phyloP scores from a whole-genome alignment of 345 rosid species.

The Melaleuca alternifolia region DNA sequence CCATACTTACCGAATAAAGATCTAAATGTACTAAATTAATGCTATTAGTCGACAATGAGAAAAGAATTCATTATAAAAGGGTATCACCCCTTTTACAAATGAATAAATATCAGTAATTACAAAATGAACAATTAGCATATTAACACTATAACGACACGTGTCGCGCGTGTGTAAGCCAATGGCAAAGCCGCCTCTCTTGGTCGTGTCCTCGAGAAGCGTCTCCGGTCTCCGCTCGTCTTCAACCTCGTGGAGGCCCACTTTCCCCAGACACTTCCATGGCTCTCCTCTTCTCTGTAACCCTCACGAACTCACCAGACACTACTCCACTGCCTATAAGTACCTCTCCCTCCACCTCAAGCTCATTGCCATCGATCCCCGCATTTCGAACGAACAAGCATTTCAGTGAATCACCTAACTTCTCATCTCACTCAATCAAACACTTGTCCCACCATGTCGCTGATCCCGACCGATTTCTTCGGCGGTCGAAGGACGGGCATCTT shows the following conservation, averaged over 20 bases:
- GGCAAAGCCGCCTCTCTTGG: neutral
- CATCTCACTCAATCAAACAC: neutral
- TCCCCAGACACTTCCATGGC: neutral
- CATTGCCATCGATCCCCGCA: neutral
- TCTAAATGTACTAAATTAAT: too few species aligned
- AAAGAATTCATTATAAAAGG: too few species aligned
- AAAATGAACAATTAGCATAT: neutral
- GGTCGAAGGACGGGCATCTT: slow-evolving; percentile 5
- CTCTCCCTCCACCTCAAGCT: neutral
- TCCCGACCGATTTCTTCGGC: neutral
- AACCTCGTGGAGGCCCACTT: neutral
- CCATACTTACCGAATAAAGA: too few species aligned
- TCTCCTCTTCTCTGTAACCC: neutral
- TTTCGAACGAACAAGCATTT: neutral
- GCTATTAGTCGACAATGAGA: neutral
- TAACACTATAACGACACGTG: neutral
- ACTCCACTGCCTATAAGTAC: neutral
- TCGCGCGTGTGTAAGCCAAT: neutral
- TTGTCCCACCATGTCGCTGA: neutral
- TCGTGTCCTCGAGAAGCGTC: neutral
- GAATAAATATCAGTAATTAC: too few species aligned
- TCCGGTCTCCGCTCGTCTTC: neutral
- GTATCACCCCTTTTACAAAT: neutral
- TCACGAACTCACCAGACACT: neutral
- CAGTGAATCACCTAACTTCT: neutral